These are phyloP conservation scores for Paracoccidioides lutzii DNA, from an alignment of 2,329 filamentous ascomycete species.

Conservation along the genomic window DNA sequence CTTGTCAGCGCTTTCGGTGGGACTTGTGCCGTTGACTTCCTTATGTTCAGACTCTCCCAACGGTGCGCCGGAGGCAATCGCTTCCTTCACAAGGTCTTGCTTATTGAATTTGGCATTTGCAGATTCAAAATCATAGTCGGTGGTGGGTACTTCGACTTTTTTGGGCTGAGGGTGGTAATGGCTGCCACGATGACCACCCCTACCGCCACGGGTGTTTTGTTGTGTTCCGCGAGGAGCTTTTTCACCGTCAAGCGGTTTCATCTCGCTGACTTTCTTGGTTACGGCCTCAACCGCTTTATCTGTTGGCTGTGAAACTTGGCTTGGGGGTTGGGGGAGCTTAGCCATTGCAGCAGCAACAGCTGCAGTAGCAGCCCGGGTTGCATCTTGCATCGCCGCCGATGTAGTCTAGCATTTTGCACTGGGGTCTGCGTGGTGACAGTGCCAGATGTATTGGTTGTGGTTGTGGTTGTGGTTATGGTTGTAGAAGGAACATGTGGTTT, in stretches of 20 bases:
- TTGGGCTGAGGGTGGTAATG: conserved; percentile 35
- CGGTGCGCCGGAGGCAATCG: conserved; percentile 64
- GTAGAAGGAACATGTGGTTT: conserved; percentile 21
- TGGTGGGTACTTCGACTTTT: conserved; percentile 77
- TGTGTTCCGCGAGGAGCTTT: conserved; percentile 27
- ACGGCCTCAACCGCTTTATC: conserved; percentile 29
- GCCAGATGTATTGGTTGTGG: conserved; percentile 16
- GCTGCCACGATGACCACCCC: conserved; percentile 33
- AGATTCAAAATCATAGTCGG: conserved; percentile 83
- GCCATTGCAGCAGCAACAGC: conserved; percentile 41
- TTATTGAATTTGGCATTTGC: conserved; percentile 85
- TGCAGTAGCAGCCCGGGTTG: conserved; percentile 36
- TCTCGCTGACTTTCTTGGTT: conserved; percentile 34
- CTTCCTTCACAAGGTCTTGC: conserved; percentile 76
- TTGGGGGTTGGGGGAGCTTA: conserved; percentile 32
- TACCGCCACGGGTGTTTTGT: conserved; percentile 33
- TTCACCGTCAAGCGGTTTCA: conserved; percentile 30
- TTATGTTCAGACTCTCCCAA: conserved; percentile 41
- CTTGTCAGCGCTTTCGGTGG: conserved; percentile 26
- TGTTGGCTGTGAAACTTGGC: conserved; percentile 22
- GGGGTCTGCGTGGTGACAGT: conserved; percentile 19
- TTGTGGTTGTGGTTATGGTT: conserved; percentile 15
- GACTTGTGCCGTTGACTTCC: conserved; percentile 27
- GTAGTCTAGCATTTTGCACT: conserved; percentile 13
- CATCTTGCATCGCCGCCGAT: conserved; percentile 33